phyloP scores from a whole-genome alignment of 1,284 basidiomycete species.

The Microbotryomycetes sp. region DNA sequence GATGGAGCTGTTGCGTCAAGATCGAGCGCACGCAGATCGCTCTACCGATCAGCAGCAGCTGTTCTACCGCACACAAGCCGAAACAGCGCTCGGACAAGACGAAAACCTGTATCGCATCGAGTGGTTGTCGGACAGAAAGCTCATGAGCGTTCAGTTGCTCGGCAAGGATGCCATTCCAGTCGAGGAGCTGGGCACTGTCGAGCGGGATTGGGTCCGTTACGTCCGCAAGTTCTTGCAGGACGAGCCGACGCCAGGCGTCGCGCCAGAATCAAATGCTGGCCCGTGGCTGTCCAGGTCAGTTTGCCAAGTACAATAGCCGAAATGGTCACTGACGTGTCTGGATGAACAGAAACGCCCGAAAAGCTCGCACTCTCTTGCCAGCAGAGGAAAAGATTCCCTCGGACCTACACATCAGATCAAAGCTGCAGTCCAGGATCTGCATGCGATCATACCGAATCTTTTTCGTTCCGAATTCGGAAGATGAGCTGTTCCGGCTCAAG shows the following conservation, averaged over 20 bases:
- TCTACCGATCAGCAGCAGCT: constrained; percentile 29
- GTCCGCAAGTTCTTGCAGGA: constrained; percentile 33
- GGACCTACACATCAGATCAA: constrained; percentile 20
- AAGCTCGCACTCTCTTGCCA: constrained; percentile 4
- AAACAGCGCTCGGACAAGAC: constrained; percentile 33
- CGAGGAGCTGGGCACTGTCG: constrained; percentile 33
- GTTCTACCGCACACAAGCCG: constrained; percentile 32
- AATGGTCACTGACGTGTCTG: too few species aligned
- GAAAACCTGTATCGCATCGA: constrained; percentile 38
- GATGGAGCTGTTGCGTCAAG: constrained; percentile 26
- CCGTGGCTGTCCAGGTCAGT: constrained; percentile 26
- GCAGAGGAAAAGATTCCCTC: constrained; percentile 10
- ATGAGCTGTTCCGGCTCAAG: constrained; percentile 28
- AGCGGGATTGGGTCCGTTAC: constrained; percentile 36
- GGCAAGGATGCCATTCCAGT: constrained; percentile 35
- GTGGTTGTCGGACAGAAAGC: constrained; percentile 28
- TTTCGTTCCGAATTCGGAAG: constrained; percentile 42
- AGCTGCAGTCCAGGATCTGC: constrained; percentile 39
- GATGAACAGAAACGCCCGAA: constrained; percentile 18
- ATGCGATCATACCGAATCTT: constrained; percentile 45
- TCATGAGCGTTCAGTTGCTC: constrained; percentile 35
- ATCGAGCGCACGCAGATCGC: constrained; percentile 36
- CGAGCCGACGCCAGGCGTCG: constrained; percentile 29
- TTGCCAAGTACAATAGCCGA: not conserved
- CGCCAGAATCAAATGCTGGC: constrained; percentile 1